phyloP scores from a whole-genome alignment of 192 early-diverging fungal genomes.

The Mycoemilia scoparia region DNA sequence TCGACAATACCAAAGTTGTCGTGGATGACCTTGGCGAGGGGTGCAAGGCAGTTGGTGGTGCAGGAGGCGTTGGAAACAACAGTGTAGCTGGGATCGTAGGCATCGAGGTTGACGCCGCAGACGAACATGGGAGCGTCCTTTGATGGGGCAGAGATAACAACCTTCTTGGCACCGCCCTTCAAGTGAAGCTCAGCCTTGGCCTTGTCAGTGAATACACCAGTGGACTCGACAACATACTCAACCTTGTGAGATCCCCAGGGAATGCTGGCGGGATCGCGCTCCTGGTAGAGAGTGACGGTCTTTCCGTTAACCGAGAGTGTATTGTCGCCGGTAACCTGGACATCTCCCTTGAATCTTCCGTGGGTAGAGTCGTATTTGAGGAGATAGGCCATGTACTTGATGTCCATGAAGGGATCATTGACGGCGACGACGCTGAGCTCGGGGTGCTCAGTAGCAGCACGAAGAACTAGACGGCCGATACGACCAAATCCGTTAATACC shows the following conservation, averaged over 20 bases:
- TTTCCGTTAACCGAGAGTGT: conserved; percentile 83
- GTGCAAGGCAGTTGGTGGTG: conserved; percentile 99
- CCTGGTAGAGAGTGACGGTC: conserved; percentile 50
- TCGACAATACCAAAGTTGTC: conserved; percentile 91
- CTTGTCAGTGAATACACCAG: conserved; percentile 90
- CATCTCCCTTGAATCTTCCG: conserved; percentile 77
- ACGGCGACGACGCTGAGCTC: conserved; percentile 68
- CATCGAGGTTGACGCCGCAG: conserved; percentile 87
- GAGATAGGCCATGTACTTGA: conserved; percentile 95
- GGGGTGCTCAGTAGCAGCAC: conserved; percentile 54
- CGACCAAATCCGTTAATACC: conserved; percentile 81
- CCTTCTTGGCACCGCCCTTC: conserved; percentile 92
- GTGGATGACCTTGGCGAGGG: conserved; percentile 90
- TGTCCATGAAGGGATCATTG: conserved; percentile 95
- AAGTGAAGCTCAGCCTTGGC: conserved; percentile 76
- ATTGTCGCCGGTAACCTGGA: conserved; percentile 59
- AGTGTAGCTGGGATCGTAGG: conserved; percentile 69
- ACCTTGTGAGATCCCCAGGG: conserved; percentile 70
- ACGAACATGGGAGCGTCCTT: conserved; percentile 97
- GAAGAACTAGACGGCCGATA: conserved; percentile 94
- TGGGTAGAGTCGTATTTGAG: conserved; percentile 99
- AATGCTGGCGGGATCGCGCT: conserved; percentile 70
- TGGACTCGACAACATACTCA: conserved; percentile 94
- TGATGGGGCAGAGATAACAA: conserved; percentile 95
- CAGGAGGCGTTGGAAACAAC: conserved; percentile 97